A percentile compares a stretch with the other conserved stretches of the same genome.
Conservation (phyloP, 495 filamentous ascomycete genomes). For the Aspergillus bertholletiae region DNA sequence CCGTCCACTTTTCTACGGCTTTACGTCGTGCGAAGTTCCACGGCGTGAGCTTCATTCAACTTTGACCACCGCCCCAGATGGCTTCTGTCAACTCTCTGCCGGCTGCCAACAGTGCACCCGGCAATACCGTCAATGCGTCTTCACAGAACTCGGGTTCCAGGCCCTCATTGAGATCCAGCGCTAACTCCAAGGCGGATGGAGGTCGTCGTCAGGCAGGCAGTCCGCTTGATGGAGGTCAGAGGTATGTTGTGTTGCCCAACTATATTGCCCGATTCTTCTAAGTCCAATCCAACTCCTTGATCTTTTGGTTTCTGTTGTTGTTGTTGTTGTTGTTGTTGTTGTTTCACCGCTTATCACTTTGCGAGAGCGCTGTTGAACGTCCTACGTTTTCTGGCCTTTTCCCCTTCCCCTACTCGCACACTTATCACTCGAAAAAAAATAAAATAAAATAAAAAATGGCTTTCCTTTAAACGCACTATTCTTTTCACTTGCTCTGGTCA, state of each 20-base stretch:
- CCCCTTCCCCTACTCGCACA: conserved; percentile 1
- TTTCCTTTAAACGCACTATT: neutral
- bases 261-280: conserved; percentile 10
- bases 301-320: conserved; percentile 5
- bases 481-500: neutral
- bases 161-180: conserved; percentile 48
- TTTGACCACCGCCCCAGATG: conserved; percentile 40
- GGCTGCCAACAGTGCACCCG: conserved; percentile 44
- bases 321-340: conserved; percentile 2
- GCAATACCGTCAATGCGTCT: conserved; percentile 37
- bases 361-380: conserved; percentile 1
- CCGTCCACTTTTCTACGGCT: conserved; percentile 14
- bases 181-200: conserved; percentile 50
- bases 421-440: no score
- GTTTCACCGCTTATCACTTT: conserved; percentile 14
- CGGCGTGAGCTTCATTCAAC: conserved; percentile 34
- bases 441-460: no score
- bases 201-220: conserved; percentile 55
- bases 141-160: conserved; percentile 34
- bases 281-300: neutral
- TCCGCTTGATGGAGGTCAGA: conserved; percentile 51
- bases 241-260: conserved; percentile 39
- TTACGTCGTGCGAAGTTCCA: conserved; percentile 40
- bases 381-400: conserved; percentile 1
- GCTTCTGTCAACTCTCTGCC: conserved; percentile 46